Evolutionary conservation across 768 basidiomycete species (phyloP).

Genomic region (Tricholoma furcatifolium): DNA sequence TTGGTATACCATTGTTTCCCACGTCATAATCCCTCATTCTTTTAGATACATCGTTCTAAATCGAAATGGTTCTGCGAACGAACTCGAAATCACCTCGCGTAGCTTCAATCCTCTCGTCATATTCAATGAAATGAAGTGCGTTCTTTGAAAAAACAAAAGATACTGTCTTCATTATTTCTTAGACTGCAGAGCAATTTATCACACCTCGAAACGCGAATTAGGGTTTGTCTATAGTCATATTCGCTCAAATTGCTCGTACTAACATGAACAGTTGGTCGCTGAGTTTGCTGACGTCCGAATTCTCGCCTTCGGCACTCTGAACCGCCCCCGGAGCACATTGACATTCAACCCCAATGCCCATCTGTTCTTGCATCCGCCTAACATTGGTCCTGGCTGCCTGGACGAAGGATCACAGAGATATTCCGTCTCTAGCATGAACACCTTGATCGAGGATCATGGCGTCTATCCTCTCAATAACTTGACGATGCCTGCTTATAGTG

Average conservation of each 20-base stretch:
- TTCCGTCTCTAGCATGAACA: constrained; percentile 14
- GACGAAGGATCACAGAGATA: constrained; percentile 7
- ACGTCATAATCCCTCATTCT: constrained; percentile 7
- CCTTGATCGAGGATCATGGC: constrained; percentile 39
- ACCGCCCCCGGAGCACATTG: constrained; percentile 53
- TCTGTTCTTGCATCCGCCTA: constrained; percentile 67
- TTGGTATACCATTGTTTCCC: constrained; percentile 29
- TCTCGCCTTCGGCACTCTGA: constrained; percentile 66
- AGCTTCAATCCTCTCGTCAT: constrained; percentile 62
- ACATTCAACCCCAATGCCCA: constrained; percentile 69
- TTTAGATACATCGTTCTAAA: constrained; percentile 68
- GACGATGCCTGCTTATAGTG: constrained; percentile 30
- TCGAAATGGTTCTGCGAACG: constrained; percentile 73
- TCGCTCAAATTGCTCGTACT: neutral
- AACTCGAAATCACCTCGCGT: constrained; percentile 66
- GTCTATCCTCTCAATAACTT: constrained; percentile 38
- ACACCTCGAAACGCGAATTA: constrained; percentile 63
- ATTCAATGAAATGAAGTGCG: constrained; percentile 79
- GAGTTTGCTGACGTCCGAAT: constrained; percentile 73
- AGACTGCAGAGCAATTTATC: constrained; percentile 69
- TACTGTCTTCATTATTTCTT: neutral
- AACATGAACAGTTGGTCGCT: constrained; percentile 53
- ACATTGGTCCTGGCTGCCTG: constrained; percentile 36
- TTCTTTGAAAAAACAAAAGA: constrained; percentile 4
- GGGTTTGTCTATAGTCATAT: constrained; percentile 41